Evolutionary conservation across 2,329 filamentous ascomycete genomes (phyloP), one percentile per base, ranked within the genome.

Genomic region (Monilinia laxa): DNA sequence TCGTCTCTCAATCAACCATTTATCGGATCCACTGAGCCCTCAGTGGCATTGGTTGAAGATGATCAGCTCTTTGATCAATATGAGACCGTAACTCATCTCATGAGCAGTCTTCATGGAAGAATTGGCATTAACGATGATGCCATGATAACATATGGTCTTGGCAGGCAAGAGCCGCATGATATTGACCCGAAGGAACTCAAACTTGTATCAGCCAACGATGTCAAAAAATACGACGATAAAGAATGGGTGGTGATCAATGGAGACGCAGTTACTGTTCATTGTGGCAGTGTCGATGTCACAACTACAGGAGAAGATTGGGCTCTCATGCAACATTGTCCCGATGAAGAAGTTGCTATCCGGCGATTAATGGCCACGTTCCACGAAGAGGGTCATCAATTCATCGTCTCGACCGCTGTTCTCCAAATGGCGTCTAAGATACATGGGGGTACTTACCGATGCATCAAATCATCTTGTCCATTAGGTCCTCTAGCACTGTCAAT

Each of bases 151-250:
- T 16, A 47, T 35, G 25, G n/a, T 7, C 20, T 65, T 23, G 25
- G 20, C 28, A 60, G 40, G 40, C 18, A 56, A 25, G 45, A 16
- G 5, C 28, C 31, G 9, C 56, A 62, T 45, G 62, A 62, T 31
- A 59, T 69, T 40, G 40, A 68, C 20, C 68, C 66, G 4, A 20
- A 56, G 16, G 62, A 69, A 18, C 55, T 69, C 16, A 47, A 53
- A 40, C 53, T 69, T 16, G 62, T 57, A 23, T 6, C 25, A 12
- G 28, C 16, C 7, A 53, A 65, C 31, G 54, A 58, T 49, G 25
- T 56, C 64, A 25, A 18, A 7, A 20, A 59, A 12, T 56, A 35
- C 14, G 12, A 55, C 11, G 47, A 51, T 12, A 20, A 51, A 38
- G 20, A 31, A n/a, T 66, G 59, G 66, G 56, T 62, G 11, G 45